Base-by-base conservation (phyloP, 345 rosid genomes). In the Eucalyptus tenuipes region DNA sequence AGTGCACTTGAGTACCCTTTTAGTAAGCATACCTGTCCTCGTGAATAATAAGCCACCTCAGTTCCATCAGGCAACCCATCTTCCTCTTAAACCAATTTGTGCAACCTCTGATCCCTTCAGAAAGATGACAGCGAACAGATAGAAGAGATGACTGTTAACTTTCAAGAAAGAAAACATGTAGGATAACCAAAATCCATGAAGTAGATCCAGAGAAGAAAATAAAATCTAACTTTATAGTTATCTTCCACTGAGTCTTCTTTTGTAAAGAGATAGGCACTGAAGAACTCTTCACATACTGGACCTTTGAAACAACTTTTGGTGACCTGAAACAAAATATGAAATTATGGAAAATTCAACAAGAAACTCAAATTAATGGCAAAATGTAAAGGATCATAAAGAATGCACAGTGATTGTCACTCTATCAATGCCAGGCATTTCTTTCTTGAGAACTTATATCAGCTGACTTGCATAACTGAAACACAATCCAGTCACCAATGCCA, bases 51-150 rank as follows among this genome's bases (percentile, higher is more conserved):
- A 86, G 97, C 98, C 81, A 98, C 95, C 95, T 95, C 99, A 91
- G 97, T 95, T 92, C 99, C 99, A 93, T 98, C 99, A 85, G 99
- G 98, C 92, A 98, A 92, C 89, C 97, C 96, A 92, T 92, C 96
- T 88, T 91, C 94, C 88, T 95, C 99, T 89, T 97, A 98, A 85
- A 97, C 98, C 91, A 97, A 90, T 89, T 93, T 98, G 92, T 98
- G 99, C 92, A 95, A 89, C 85, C 96, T 92, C 88, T 95, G 95
- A 89, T 98, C 99, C 92, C 99, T 98, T 90, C 71, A 89, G 86
- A 68, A 80, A 85, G 87, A 89, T 81, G 85, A 40, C 49, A 86
- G 88, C 84, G 29, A 88, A 48, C 37, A 75, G 87, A 86, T 61
- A 81, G 55, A 75, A 88, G 87, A 86, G 37, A 86, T 14, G 85